Conservation (phyloP, 805 yeast genomes). For the Candida schatavii region DNA sequence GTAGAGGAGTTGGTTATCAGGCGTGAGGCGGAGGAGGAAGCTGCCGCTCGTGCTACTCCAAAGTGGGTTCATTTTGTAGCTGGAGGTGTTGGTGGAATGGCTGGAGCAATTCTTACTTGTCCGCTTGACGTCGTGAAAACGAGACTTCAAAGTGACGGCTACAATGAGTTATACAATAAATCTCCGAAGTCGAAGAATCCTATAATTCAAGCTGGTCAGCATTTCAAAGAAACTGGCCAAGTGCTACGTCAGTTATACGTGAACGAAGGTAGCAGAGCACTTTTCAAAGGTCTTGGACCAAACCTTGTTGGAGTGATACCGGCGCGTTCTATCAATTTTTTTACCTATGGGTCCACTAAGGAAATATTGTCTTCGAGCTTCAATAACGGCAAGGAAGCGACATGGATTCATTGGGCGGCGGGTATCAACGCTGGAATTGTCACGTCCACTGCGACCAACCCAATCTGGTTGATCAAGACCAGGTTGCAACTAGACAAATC, state of each 20-base stretch:
- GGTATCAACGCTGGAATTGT: conserved; percentile 92
- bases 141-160: conserved; percentile 86
- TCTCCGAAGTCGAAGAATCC: conserved; percentile 39
- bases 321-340: conserved; percentile 93
- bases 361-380: conserved; percentile 64
- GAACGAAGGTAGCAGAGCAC: conserved; percentile 79
- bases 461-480: conserved; percentile 96
- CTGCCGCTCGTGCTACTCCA: conserved; percentile 2
- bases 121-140: conserved; percentile 97
- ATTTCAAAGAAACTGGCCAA: conserved; percentile 77
- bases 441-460: conserved; percentile 95
- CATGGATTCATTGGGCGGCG: conserved; percentile 81
- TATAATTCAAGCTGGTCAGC: conserved; percentile 53
- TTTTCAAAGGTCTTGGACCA: conserved; percentile 95
- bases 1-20: conserved; percentile 21
- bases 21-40: neutral
- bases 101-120: conserved; percentile 90
- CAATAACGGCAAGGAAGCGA: conserved; percentile 72
- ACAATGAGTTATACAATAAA: conserved; percentile 52
- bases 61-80: conserved; percentile 80
- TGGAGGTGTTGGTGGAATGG: conserved; percentile 96
- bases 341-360: conserved; percentile 93
- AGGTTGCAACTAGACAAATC: conserved; percentile 87
- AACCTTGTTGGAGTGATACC: conserved; percentile 97
- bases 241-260: conserved; percentile 68